Evolutionary conservation across 805 yeast species (phyloP).

Genomic region (Grigorovia yakushimaensis): DNA sequence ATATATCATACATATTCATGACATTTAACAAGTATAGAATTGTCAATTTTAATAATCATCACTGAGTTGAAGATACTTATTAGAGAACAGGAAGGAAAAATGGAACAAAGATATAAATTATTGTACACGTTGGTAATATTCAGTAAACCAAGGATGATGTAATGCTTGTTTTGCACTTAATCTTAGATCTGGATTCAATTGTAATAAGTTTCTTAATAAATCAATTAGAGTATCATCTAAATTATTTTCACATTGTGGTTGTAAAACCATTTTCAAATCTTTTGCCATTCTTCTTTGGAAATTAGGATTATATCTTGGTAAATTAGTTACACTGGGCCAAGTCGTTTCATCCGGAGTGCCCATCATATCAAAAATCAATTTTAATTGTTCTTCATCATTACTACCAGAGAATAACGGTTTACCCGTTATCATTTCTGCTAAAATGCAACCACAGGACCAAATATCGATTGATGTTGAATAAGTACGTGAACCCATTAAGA

Average conservation of each 20-base stretch:
- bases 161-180: conserved; percentile 44
- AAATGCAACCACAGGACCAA: conserved; percentile 97
- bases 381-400: conserved; percentile 94
- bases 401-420: conserved; percentile 96
- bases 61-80: too few relatives aligned
- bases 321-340: conserved; percentile 89
- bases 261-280: conserved; percentile 37
- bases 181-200: conserved; percentile 44
- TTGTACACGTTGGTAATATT: conserved; percentile 21
- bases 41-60: too few relatives aligned
- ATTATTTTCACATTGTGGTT: conserved; percentile 19
- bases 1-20: too few relatives aligned
- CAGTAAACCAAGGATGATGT: conserved; percentile 34
- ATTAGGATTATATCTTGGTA: conserved; percentile 89
- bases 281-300: conserved; percentile 85
- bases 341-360: conserved; percentile 90
- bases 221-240: conserved; percentile 25
- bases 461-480: conserved; percentile 97
- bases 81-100: not conserved
- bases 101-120: not conserved
- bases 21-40: too few relatives aligned
- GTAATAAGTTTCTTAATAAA: conserved; percentile 32
- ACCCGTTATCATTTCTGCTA: conserved; percentile 95
- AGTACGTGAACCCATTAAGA: conserved; percentile 89
- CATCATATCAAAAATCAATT: conserved; percentile 80